Conservation (phyloP, 208 protist species). For the Trypanosoma conorhini region DNA sequence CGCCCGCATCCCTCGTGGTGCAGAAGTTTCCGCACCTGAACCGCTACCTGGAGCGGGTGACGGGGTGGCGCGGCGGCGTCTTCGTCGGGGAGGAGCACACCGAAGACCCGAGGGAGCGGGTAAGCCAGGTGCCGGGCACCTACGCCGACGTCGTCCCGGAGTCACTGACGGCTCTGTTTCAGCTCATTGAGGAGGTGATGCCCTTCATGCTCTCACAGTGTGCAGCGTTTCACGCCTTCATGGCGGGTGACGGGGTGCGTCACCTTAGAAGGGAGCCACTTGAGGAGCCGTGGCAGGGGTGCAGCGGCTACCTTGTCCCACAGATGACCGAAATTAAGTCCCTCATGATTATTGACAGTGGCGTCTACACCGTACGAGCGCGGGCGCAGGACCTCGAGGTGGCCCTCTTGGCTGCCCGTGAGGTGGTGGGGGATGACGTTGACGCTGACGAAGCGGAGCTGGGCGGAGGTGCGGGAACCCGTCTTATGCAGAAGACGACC, state of each 20-base stretch:
- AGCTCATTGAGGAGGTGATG: conserved; percentile 78
- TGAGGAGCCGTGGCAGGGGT: conserved; percentile 68
- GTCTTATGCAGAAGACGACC: not conserved
- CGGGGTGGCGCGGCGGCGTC: conserved; percentile 62
- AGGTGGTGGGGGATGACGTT: conserved; percentile 57
- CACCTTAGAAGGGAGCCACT: conserved; percentile 51
- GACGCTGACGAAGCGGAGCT: conserved; percentile 10
- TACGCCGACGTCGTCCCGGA: conserved; percentile 81
- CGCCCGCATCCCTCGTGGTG: conserved; percentile 56
- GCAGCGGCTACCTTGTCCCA: conserved; percentile 71
- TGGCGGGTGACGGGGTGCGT: conserved; percentile 69
- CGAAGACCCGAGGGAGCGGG: not conserved
- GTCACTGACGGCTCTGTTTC: conserved; percentile 60
- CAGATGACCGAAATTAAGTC: conserved; percentile 71
- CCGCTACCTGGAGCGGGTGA: conserved; percentile 75
- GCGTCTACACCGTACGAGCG: conserved; percentile 54
- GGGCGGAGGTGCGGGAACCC: not conserved
- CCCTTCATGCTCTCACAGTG: conserved; percentile 88
- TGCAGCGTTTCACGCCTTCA: conserved; percentile 74
- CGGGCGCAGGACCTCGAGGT: conserved; percentile 84
- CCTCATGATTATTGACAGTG: conserved; percentile 87
- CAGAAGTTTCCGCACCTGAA: conserved; percentile 69
- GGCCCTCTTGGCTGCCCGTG: conserved; percentile 69
- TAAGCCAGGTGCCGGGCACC: not conserved
- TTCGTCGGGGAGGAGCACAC: conserved; percentile 18